Evolutionary conservation across 2,329 filamentous ascomycete species (phyloP), one percentile per base, ranked within the genome.

Genomic region (Arachnomyces sp.): DNA sequence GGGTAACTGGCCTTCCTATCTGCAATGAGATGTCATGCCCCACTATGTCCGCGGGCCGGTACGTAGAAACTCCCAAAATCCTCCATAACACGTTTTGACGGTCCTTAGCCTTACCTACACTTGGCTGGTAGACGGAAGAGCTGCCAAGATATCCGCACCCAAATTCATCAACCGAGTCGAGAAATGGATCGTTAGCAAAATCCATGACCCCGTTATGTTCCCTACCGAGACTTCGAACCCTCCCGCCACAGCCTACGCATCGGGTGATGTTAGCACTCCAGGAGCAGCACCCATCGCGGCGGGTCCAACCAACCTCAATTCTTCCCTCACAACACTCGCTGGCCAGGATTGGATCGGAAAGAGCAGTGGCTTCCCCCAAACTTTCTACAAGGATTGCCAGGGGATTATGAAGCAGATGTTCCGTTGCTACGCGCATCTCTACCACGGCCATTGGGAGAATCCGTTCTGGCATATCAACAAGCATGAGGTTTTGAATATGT

Each of bases 401-500:
- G 82, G 82, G 49, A 92, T 95, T 56, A 90, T 95, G 70, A 84
- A 89, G 54, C 92, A 95, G 67, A 96, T 98, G 83, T 96, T 98
- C 73, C 84, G 92, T 44, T 90, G 95, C 52, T 98, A 98, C 59
- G 83, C 92, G 35, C 92, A 98, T 65, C 79, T 98, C 45, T 98
- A 98, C 72, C 95, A 94, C 76, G 86, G 89, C 42, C 92, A 98
- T 65, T 98, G 86, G 64, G 70, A 81, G 45, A 83, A 87, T 50
- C 84, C 83, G 4, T 87, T 88, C 64, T 90, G 87, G 66, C 82
- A 89, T 61, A 73, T 90, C 49, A 87, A 84, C 66, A 66, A 67
- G 43, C 65, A 68, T 40, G 62, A 88, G 60, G 82, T 86, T 53
- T 73, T 90, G 46, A 92, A 92, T 71, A 88, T 83, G 61, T 88